Percentiles rank a stretch among this genome's conserved stretches.
phyloP scores from a whole-genome alignment of 2,329 filamentous ascomycete genomes.

The Sporothrix phasma region DNA sequence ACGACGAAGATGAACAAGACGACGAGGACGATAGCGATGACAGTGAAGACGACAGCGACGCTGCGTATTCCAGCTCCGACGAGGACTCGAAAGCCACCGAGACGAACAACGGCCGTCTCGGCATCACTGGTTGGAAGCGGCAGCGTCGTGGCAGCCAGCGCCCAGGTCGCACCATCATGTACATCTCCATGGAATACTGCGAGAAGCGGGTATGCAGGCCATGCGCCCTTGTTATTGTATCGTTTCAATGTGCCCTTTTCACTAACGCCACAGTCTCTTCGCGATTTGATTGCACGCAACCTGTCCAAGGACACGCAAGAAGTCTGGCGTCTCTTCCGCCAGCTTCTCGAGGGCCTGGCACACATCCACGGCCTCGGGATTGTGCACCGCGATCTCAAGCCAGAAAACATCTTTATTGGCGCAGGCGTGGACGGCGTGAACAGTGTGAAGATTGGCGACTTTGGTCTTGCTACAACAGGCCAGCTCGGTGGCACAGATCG shows the following conservation, averaged over 20 bases:
- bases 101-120: constrained; percentile 14
- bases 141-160: constrained; percentile 32
- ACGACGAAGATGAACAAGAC: constrained; percentile 28
- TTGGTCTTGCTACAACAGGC: constrained; percentile 84
- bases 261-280: constrained; percentile 52
- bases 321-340: constrained; percentile 82
- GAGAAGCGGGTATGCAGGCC: constrained; percentile 59
- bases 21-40: constrained; percentile 18
- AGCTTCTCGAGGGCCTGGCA: constrained; percentile 78
- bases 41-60: constrained; percentile 10
- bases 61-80: constrained; percentile 12
- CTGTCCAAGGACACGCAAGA: constrained; percentile 66
- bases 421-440: constrained; percentile 60
- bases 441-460: constrained; percentile 93
- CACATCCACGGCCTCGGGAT: constrained; percentile 88
- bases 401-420: constrained; percentile 89
- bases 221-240: neutral
- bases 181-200: constrained; percentile 99
- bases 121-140: constrained; percentile 15
- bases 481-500: constrained; percentile 35
- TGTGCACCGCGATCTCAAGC: constrained; percentile 92
- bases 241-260: neutral
- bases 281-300: constrained; percentile 72
- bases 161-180: constrained; percentile 63
- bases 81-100: constrained; percentile 17